phyloP scores from a whole-genome alignment of 805 yeast species.

The Torulaspora gathmanii region DNA sequence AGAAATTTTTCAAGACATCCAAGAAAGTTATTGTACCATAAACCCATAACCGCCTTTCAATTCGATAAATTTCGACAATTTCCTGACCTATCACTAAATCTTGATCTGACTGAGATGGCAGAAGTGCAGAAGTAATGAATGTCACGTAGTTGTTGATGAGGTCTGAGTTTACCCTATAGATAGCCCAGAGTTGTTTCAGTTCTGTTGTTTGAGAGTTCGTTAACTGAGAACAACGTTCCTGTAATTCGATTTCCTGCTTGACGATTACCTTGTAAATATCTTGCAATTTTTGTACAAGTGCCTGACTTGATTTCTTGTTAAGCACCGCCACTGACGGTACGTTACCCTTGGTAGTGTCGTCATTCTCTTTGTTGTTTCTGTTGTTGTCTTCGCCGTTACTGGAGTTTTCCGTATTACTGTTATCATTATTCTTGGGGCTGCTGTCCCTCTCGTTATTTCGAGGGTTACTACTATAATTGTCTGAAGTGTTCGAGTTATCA shows the following conservation, averaged over 20 bases:
- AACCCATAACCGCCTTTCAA: constrained; percentile 78
- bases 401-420: constrained; percentile 9
- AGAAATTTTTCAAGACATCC: constrained; percentile 70
- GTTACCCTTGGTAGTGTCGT: constrained; percentile 22
- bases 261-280: constrained; percentile 70
- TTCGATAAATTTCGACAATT: constrained; percentile 69
- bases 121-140: constrained; percentile 63
- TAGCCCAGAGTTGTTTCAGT: constrained; percentile 66
- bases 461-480: neutral
- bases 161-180: constrained; percentile 62
- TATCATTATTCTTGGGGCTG: constrained; percentile 5
- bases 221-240: constrained; percentile 60
- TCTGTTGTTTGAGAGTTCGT: constrained; percentile 50
- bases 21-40: constrained; percentile 78
- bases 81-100: constrained; percentile 52
- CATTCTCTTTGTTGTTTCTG: constrained; percentile 20
- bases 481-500: neutral
- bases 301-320: constrained; percentile 37
- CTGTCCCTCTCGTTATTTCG: constrained; percentile 1
- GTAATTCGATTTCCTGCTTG: constrained; percentile 61
- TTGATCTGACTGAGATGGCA: constrained; percentile 58
- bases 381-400: constrained; percentile 14
- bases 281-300: constrained; percentile 63
- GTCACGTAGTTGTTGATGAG: constrained; percentile 68
- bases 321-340: constrained; percentile 19